A percentile compares a stretch with the other conserved stretches of the same genome.
Evolutionary conservation across 129 eudicot species (phyloP).

Genomic region (sunflower (Helianthus annuus)): HanXRQr2.0-SUNRISE NC_035436.2:86699523-86700022

Average conservation of each 20-base stretch:
- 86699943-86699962: neutral
- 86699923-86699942: neutral
- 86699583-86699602: slow-evolving; percentile 23
- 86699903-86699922: slow-evolving; percentile 1
- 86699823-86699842: slow-evolving; percentile 23
- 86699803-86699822: slow-evolving; percentile 14
- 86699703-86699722: neutral
- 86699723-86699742: slow-evolving; percentile 6
- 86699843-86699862: slow-evolving; percentile 10
- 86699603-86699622: slow-evolving; percentile 27
- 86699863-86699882: slow-evolving; percentile 5
- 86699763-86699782: slow-evolving; percentile 1
- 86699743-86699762: neutral
- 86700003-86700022: neutral
- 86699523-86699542: slow-evolving; percentile 19
- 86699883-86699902: slow-evolving; percentile 12
- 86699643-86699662: slow-evolving; percentile 25
- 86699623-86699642: slow-evolving; percentile 32
- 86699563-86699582: slow-evolving; percentile 13
- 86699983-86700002: neutral
- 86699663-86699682: slow-evolving; percentile 28
- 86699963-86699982: slow-evolving; percentile 5
- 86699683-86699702: slow-evolving; percentile 33
- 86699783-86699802: slow-evolving; percentile 14
- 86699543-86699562: slow-evolving; percentile 31